Base-by-base conservation (phyloP, 2,329 filamentous ascomycete genomes). In the Chaetomiaceae sp. region DNA sequence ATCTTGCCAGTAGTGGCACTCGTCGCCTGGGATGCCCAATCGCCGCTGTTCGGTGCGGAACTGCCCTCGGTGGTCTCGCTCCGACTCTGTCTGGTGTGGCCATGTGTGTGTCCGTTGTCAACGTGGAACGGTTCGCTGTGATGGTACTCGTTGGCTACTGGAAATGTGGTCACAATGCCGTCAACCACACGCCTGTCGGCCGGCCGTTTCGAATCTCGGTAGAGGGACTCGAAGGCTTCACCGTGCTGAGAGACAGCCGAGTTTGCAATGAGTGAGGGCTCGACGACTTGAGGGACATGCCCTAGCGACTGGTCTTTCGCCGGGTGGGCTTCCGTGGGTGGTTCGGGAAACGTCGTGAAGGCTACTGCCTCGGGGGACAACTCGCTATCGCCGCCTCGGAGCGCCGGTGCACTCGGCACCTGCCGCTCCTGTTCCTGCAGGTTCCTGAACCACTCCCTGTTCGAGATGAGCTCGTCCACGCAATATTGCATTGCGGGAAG, bases 401-500 rank as follows among this genome's bases (percentile, higher is more conserved):
- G 65, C 60, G 12, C 67, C 69, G 56, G 70, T 27, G 20, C n/a
- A 15, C 22, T 27, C 18, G 34, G 20, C 11, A 41, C 20, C 19
- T 24, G 18, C 27, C 41, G 33, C 24, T 45, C 69, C 60, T 81
- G 79, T 55, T 85, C 83, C 40, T 81, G 72, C 34, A 91, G 78
- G 53, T 76, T 81, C 38, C 69, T 68, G 56, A 94, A 97, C 6
- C 83, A 73, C 2, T 68, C 67, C 63, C 84, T 86, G 65, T 97
- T 97, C 48, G 70, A 70, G 41, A 86, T 74, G 19, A 97, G 82
- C 65, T 95, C 88, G 20, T 86, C 79, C 11, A 94, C 83, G 11
- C 84, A 87, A 65, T 94, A 96, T 41, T 75, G 72, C 81, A 97
- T 87, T 18, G 78, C 79, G 2, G 93, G 90, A 60, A 97, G 76